phyloP scores from a whole-genome alignment of 805 yeast genomes.

The Yueomyces sinensis region DNA sequence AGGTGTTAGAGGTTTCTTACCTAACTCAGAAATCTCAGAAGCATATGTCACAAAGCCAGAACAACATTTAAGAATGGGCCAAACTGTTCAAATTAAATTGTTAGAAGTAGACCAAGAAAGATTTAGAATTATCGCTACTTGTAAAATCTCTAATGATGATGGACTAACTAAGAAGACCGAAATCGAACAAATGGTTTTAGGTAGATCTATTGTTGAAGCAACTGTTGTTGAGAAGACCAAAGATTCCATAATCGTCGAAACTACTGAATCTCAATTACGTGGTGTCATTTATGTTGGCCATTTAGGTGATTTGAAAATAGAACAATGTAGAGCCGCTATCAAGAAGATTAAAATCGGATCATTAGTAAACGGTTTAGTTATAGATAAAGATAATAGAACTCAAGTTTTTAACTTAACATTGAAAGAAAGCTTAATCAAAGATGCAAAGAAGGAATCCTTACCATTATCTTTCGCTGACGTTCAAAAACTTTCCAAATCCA shows the following conservation, averaged over 20 bases:
- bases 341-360: conserved; percentile 57
- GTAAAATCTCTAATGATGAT: conserved; percentile 49
- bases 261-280: conserved; percentile 35
- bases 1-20: conserved; percentile 62
- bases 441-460: conserved; percentile 37
- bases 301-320: conserved; percentile 60
- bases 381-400: conserved; percentile 52
- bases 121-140: conserved; percentile 53
- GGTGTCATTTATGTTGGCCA: conserved; percentile 70
- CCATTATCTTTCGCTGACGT: conserved; percentile 55
- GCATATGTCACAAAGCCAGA: conserved; percentile 66
- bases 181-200: conserved; percentile 38
- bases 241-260: conserved; percentile 56
- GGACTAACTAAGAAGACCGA: conserved; percentile 32
- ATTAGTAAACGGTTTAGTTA: conserved; percentile 41
- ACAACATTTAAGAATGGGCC: conserved; percentile 72
- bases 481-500: conserved; percentile 27
- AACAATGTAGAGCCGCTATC: conserved; percentile 52
- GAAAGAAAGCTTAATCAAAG: conserved; percentile 54
- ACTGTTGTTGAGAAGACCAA: conserved; percentile 61
- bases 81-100: conserved; percentile 64
- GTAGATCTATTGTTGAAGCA: conserved; percentile 47
- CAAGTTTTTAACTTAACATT: conserved; percentile 50
- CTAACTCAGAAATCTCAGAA: conserved; percentile 82
- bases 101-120: conserved; percentile 40